Conservation (phyloP, 805 yeast genomes). For the Lachancea kluyveri region DNA sequence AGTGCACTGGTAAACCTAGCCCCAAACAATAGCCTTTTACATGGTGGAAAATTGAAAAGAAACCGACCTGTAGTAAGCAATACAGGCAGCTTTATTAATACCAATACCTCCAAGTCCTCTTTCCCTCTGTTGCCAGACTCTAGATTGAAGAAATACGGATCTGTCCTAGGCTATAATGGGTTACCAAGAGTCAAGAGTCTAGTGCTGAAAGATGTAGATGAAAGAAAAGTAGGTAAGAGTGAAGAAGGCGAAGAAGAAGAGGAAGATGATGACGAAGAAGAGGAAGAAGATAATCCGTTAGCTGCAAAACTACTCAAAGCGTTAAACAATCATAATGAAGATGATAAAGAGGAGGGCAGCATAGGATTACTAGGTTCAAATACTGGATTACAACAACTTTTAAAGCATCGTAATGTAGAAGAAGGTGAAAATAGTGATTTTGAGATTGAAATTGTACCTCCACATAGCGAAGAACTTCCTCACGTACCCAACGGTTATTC, state of each 20-base stretch:
- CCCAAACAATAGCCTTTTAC: not conserved
- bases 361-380: conserved; percentile 10
- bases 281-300: conserved; percentile 13
- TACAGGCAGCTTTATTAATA: conserved; percentile 9
- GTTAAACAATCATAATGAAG: conserved; percentile 26
- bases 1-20: not conserved
- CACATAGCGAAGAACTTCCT: conserved; percentile 32
- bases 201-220: conserved; percentile 23
- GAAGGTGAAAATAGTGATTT: conserved; percentile 27
- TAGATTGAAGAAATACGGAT: conserved; percentile 30
- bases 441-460: conserved; percentile 46
- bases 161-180: conserved; percentile 23
- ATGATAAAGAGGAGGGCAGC: conserved; percentile 10
- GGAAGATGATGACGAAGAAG: conserved; percentile 17
- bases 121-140: conserved; percentile 1
- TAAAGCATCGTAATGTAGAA: conserved; percentile 10
- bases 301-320: conserved; percentile 28
- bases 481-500: conserved; percentile 41
- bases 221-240: conserved; percentile 4
- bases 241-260: conserved; percentile 15
- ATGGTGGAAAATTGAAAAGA: not conserved
- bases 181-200: conserved; percentile 24
- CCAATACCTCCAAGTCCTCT: conserved; percentile 3
- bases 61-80: conserved; percentile 7
- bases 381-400: conserved; percentile 15